Evolutionary conservation across 2,329 filamentous ascomycete species (phyloP), one percentile per base, ranked within the genome.

Genomic region (Xylaria sp.): DNA sequence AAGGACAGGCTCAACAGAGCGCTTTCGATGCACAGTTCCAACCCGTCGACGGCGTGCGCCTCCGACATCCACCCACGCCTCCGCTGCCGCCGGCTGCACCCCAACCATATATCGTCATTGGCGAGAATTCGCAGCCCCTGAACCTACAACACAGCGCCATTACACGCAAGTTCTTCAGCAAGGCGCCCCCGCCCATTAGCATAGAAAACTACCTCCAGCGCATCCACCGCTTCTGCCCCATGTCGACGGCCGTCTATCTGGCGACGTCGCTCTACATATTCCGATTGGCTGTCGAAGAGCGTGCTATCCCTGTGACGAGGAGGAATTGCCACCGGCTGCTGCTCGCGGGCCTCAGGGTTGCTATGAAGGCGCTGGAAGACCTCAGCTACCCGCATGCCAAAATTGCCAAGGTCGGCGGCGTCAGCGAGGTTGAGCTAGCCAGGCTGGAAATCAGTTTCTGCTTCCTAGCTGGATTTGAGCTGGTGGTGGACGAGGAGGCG

Each of bases 331-430:
- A 99, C 80, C 90, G 96, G 2, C 84, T 98, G 8, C 86, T 97
- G 39, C 87, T 99, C 18, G 94, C 94, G 0, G 93, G 92, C 7
- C 85, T 98, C 63, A 86, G 94, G 44, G 92, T 98, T 3, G 94
- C 95, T 15, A 96, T 94, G 88, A 99, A 98, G 82, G 93, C 94
- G 0, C 83, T 98, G n/a, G 95, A 99, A 80, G 95, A 98, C 79
- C 86, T 95, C 63, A 92, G 91, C 74, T 97, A 97, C 82, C 89
- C 93, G 9, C 95, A 98, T 81, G 87, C 87, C 69, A 91, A 94
- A 65, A 90, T 98, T 73, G 91, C 95, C 20, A 92, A 91, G 73
- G 94, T 98, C 1, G 95, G 96, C 51, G 95, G 95, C 20, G 94
- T 98, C 18, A 93, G 89, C 76, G 92, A 93, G 78, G 83, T 85